A percentile compares a stretch with the other conserved stretches of the same genome.
phyloP scores from a whole-genome alignment of 2,329 filamentous ascomycete species.

The Botrytis deweyae region DNA sequence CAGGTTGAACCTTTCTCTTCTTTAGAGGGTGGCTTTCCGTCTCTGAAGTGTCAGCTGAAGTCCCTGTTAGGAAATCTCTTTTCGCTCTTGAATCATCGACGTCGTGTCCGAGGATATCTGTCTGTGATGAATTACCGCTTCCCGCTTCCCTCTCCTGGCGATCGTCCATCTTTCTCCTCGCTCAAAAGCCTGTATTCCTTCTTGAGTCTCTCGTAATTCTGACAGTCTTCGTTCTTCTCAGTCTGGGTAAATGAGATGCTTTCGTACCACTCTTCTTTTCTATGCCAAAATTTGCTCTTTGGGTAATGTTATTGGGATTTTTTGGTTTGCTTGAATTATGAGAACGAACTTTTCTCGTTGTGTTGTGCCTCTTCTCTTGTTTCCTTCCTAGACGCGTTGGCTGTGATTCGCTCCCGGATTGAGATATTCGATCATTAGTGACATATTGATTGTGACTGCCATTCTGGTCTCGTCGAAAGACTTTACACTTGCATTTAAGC shows the following conservation, averaged over 20 bases:
- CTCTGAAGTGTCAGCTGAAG: not conserved
- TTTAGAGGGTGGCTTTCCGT: too few species aligned
- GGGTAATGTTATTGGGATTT: not conserved
- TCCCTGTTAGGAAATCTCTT: not conserved
- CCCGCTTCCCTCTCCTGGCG: not conserved
- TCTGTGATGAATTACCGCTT: not conserved
- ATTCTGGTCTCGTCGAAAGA: not conserved
- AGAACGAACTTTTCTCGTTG: not conserved
- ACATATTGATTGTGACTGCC: not conserved
- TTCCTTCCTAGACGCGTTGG: not conserved
- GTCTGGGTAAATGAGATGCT: not conserved
- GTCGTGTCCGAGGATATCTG: not conserved
- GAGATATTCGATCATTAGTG: not conserved
- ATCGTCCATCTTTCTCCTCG: not conserved
- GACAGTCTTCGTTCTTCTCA: not conserved
- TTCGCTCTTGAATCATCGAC: not conserved
- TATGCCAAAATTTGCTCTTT: too few species aligned
- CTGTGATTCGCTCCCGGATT: not conserved
- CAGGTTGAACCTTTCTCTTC: not conserved
- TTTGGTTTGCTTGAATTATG: not conserved
- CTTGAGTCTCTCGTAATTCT: not conserved
- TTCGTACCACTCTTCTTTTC: not conserved
- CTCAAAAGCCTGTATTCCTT: not conserved
- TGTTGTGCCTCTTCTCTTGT: not conserved
- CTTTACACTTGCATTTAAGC: slow-evolving; percentile 1